phyloP scores from a whole-genome alignment of 768 basidiomycete genomes.

The Lactarius trivialis region DNA sequence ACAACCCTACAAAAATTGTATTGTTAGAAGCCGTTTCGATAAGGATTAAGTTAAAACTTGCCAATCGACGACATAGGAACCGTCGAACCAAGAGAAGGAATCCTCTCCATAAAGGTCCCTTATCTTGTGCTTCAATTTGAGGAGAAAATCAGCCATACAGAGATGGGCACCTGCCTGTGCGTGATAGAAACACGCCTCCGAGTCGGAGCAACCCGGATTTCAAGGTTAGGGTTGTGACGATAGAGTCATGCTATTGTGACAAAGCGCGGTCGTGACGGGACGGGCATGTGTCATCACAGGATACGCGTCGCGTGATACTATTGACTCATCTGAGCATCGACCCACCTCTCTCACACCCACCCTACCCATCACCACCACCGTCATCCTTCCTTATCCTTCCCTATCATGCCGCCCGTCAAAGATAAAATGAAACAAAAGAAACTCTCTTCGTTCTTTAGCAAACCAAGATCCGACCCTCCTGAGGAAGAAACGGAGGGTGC shows the following conservation, averaged over 20 bases:
- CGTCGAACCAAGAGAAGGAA: conserved; percentile 29
- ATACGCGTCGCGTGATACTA: not conserved
- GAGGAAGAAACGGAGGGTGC: conserved; percentile 13
- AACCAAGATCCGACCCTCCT: conserved; percentile 10
- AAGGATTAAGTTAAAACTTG: conserved; percentile 22
- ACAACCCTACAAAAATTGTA: conserved; percentile 25
- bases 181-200: too few species aligned
- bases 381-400: not conserved
- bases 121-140: conserved; percentile 9
- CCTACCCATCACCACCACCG: not conserved
- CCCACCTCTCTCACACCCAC: not conserved
- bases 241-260: conserved; percentile 15
- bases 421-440: conserved; percentile 20
- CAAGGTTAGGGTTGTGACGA: not conserved
- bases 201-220: not conserved
- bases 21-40: not conserved
- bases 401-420: conserved; percentile 18
- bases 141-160: conserved; percentile 15
- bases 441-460: conserved; percentile 12
- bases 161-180: too few species aligned
- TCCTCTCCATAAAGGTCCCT: conserved; percentile 23
- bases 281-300: not conserved
- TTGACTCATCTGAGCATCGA: not conserved
- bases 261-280: conserved; percentile 7
- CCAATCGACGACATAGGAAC: conserved; percentile 52